Conservation (phyloP, 2,329 filamentous ascomycete genomes). For the Fusarium circinatum region DNA sequence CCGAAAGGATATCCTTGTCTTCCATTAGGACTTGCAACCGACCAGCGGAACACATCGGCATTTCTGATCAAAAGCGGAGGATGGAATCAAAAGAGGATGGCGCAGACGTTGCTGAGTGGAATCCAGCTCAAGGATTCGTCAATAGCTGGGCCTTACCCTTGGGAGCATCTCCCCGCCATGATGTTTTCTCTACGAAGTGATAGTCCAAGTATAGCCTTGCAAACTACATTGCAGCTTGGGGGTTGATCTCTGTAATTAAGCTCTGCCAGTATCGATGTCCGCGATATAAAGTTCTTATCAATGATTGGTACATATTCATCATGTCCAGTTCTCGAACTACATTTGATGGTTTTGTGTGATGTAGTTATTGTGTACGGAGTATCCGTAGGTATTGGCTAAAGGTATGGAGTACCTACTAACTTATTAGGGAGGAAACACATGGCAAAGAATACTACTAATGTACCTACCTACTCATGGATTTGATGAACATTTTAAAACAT, state of each 20-base stretch:
- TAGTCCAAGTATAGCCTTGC: conserved; percentile 9
- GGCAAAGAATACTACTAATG: not conserved
- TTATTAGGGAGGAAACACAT: not conserved
- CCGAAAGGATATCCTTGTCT: conserved; percentile 32
- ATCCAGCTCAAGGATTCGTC: conserved; percentile 23
- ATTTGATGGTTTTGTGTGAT: not conserved
- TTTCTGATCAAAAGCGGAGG: conserved; percentile 8
- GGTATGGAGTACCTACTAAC: too few species aligned
- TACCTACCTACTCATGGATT: not conserved
- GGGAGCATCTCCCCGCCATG: conserved; percentile 32
- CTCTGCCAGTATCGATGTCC: conserved; percentile 17
- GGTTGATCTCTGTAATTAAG: conserved; percentile 25
- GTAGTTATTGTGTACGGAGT: not conserved
- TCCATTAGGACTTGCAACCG: conserved; percentile 25
- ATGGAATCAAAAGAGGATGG: conserved; percentile 20
- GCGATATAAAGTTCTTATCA: not conserved
- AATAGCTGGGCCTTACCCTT: conserved; percentile 25
- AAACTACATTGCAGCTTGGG: conserved; percentile 35
- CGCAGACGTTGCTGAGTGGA: conserved; percentile 5
- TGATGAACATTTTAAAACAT: not conserved
- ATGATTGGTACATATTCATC: not conserved
- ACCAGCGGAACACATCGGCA: conserved; percentile 26
- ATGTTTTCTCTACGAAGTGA: conserved; percentile 16
- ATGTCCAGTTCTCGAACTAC: conserved; percentile 3
- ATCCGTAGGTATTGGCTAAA: not conserved